These are phyloP conservation scores for Sporothrix brasiliensis DNA, from an alignment of 2,329 filamentous ascomycete species.

Conservation along the genomic window DNA sequence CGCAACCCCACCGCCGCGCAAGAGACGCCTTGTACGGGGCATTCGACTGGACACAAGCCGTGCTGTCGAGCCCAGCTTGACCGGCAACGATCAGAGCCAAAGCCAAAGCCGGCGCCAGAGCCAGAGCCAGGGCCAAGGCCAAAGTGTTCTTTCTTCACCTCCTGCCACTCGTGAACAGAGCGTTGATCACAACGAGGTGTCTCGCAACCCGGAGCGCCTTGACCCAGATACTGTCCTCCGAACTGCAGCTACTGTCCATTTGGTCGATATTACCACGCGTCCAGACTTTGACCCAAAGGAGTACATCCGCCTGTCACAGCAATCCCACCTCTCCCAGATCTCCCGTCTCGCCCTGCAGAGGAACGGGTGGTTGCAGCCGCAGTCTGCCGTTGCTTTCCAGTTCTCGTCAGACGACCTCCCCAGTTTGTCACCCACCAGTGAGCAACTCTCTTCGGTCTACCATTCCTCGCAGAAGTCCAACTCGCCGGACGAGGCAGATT, in stretches of 20 bases:
- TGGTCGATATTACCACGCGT: slow-evolving; percentile 25
- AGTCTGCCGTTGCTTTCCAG: background rate
- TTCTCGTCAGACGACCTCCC: background rate
- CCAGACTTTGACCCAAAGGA: slow-evolving; percentile 31
- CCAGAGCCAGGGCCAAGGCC: background rate
- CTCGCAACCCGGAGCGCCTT: background rate
- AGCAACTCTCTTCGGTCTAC: background rate
- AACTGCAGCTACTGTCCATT: background rate
- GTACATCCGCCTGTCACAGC: slow-evolving; percentile 28
- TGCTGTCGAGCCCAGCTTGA: slow-evolving; percentile 13
- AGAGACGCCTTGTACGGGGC: slow-evolving; percentile 9
- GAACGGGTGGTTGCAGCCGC: background rate
- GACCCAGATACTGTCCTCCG: background rate
- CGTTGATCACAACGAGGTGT: background rate
- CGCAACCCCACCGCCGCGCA: background rate
- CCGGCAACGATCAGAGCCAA: background rate
- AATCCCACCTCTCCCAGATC: background rate
- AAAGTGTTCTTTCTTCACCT: slow-evolving; percentile 17
- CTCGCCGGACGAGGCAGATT: slow-evolving; percentile 9
- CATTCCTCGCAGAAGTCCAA: background rate
- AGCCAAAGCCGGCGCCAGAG: slow-evolving; percentile 13
- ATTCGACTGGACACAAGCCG: background rate
- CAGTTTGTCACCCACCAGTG: background rate
- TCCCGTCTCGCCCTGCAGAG: slow-evolving; percentile 14
- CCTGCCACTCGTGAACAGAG: background rate